phyloP scores from a whole-genome alignment of 768 basidiomycete genomes.

The Lentinula sp. region DNA sequence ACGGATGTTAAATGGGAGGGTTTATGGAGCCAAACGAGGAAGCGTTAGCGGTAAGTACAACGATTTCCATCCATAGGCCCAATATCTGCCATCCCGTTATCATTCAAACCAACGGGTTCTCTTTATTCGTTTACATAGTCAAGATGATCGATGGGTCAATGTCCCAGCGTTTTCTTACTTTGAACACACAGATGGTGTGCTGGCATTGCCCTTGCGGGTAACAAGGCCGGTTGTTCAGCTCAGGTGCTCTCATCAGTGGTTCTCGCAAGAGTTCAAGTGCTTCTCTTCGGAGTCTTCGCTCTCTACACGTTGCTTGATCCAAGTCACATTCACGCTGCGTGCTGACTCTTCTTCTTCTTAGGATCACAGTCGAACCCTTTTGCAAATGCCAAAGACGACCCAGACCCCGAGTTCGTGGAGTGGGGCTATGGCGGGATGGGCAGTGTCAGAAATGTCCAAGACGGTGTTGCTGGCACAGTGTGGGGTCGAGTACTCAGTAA shows the following conservation, averaged over 20 bases:
- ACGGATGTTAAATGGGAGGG: slow-evolving; percentile 79
- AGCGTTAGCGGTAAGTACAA: slow-evolving; percentile 15
- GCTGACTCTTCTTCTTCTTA: slow-evolving; percentile 9
- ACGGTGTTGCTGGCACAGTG: slow-evolving; percentile 26
- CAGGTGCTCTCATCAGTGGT: not conserved
- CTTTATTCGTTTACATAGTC: not conserved
- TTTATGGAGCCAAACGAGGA: slow-evolving; percentile 53
- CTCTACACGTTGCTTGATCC: not conserved
- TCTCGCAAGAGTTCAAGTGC: not conserved
- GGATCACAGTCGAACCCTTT: slow-evolving; percentile 46
- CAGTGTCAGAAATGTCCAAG: slow-evolving; percentile 32
- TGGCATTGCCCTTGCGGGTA: too few species aligned
- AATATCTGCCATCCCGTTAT: too few species aligned
- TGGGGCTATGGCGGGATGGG: slow-evolving; percentile 93
- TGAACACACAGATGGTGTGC: not conserved
- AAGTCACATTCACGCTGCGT: not conserved
- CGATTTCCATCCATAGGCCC: not conserved
- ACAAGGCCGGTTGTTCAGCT: not conserved
- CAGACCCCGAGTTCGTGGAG: slow-evolving; percentile 82
- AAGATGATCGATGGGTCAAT: not conserved
- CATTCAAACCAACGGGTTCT: too few species aligned
- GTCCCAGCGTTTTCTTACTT: not conserved
- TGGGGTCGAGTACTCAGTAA: slow-evolving; percentile 31
- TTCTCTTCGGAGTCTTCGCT: not conserved
- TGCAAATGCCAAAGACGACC: slow-evolving; percentile 51